Percentiles rank a stretch among this genome's conserved stretches.
Conservation (phyloP, 306 rosid genomes). For the Vicia faba region DNA sequence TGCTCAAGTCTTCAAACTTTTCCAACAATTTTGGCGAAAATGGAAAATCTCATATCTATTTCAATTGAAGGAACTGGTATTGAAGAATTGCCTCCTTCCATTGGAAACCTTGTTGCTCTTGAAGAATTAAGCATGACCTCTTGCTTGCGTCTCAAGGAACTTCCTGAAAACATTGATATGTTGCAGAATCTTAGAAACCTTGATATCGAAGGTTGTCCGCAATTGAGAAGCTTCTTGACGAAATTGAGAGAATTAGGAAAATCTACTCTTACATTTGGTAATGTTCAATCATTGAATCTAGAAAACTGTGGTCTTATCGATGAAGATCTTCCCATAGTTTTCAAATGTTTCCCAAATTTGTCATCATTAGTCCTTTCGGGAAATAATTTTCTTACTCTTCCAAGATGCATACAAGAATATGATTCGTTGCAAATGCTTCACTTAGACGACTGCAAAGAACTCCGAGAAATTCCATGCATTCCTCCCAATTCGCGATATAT, state of each 20-base stretch:
- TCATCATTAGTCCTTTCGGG: conserved; percentile 39
- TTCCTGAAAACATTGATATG: conserved; percentile 38
- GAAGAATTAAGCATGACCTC: conserved; percentile 43
- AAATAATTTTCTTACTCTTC: conserved; percentile 38
- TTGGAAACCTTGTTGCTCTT: conserved; percentile 48
- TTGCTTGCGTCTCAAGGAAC: conserved; percentile 48
- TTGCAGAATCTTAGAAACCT: conserved; percentile 43
- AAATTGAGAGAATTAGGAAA: conserved; percentile 35
- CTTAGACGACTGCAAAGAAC: conserved; percentile 37
- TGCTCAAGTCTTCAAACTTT: conserved; percentile 45
- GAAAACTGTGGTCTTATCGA: conserved; percentile 44
- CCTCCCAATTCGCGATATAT: conserved; percentile 44
- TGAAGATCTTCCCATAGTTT: conserved; percentile 49
- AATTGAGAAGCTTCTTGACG: conserved; percentile 28
- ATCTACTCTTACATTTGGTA: conserved; percentile 22
- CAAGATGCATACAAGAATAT: conserved; percentile 38
- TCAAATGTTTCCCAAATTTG: conserved; percentile 42
- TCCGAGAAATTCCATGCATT: conserved; percentile 35
- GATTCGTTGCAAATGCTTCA: conserved; percentile 40
- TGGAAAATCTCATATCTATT: conserved; percentile 44
- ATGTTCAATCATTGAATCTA: conserved; percentile 41
- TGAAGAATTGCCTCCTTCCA: conserved; percentile 45
- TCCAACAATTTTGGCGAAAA: conserved; percentile 44
- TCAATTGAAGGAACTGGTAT: conserved; percentile 44
- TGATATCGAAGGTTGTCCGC: conserved; percentile 47